Evolutionary conservation across 2,329 filamentous ascomycete species (phyloP), one percentile per base, ranked within the genome.

Genomic region (Pseudocercospora fuligena): DNA sequence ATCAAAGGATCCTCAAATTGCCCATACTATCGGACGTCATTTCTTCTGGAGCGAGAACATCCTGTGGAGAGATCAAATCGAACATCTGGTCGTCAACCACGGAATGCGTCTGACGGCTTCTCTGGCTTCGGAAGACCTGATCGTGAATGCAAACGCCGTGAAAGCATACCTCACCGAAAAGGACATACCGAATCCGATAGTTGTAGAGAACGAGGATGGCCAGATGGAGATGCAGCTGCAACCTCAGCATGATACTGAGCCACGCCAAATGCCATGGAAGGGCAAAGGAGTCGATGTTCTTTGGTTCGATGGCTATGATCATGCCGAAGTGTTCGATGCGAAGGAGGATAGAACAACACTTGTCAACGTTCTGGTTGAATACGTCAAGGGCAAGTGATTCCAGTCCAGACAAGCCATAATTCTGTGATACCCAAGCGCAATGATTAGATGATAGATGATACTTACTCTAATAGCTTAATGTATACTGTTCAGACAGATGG

Each of bases 11-110:
- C 86, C 88, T 29, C 88, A 88, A 1, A 87, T 91, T 1, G 86
- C 89, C 9, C 84, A 90, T 64, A 88, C 86, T 9, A 80, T 92
- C 0, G 86, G 85, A 0, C 81, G 90, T 2, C 84, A 89, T 72
- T 92, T 92, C 78, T 91, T 91, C 78, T 92, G 90, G 90, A 83
- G 83, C 27, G 84, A 92, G 70, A 91, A 90, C 69, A 87, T 90
- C 46, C 78, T 91, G 7, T 92, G 90, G 90, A 88, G 87, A 70
- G 87, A 91, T 57, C 88, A 91, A 67, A 76, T 92, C 54, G 69
- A 84, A 33, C 75, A 77, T 16, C 72, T 78, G 33, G 66, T 78
- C 60, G 70, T 77, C 64, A 67, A 69, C 9, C 63, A 70, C 21
- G 66, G 71, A 11, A 76, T 80, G 56, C 68, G 78, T 19, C 84